Base-by-base conservation (phyloP, 2,329 filamentous ascomycete genomes). In the Blumeriella jaapii region DNA sequence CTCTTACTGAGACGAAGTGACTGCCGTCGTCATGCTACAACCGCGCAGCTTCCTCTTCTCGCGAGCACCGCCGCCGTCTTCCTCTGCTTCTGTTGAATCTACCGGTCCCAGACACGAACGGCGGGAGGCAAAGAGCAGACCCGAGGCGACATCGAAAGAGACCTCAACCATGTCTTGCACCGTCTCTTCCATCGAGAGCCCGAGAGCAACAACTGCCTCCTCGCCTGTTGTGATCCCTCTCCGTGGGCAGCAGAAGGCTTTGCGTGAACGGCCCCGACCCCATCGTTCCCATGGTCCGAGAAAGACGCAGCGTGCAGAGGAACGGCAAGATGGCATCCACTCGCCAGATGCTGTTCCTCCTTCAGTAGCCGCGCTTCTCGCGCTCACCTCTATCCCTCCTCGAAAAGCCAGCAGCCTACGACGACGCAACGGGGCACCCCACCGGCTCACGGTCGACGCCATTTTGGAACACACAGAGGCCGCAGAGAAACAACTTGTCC, bases 281-380 rank as follows among this genome's bases (percentile, higher is more conserved):
- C 45, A 49, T 12, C 39, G 45, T 20, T 40, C 43, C 8, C 43
- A 41, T 42, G 39, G 42, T 16, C 44, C 40, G 29, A 45, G 41
- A 13, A 29, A 43, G 3, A 29, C 41, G 10, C 25, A 28, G 3
- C 35, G 38, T 5, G 32, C 43, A 5, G 34, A 42, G 19, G 56
- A 53, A 23, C 56, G 56, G 25, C 54, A 56, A 6, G 59, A 56
- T 39, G 62, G 68, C 35, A 55, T 60, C 2, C 66, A 68, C 50
- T 65, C 66, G 1, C 64, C 69, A 5, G 69, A 74, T 38, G 59
- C 63, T 11, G 61, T 78, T 14, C 68, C 74, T 4, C 65, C 73
- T 0, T 74, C 72, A 0, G 65, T 78, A 17, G 71, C 71, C 5
- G 71, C 71, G 9, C 59, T 79, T 17, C 60, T 79, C 20, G 74